phyloP scores from a whole-genome alignment of 306 rosid genomes.

The Glycine soja region DNA sequence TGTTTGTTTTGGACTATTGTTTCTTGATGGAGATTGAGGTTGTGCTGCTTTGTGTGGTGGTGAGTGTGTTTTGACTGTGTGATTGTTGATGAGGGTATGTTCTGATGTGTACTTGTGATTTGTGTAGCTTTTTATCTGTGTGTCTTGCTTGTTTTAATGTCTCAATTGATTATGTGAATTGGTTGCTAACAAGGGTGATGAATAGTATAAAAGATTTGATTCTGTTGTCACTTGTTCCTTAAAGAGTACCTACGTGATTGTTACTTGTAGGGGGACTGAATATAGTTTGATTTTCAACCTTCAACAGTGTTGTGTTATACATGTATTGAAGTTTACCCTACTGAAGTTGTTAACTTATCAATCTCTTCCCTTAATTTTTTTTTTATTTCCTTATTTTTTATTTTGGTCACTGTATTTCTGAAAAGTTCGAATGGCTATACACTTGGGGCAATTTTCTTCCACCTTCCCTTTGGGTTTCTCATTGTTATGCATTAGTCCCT shows the following conservation, averaged over 20 bases:
- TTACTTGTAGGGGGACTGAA: not conserved
- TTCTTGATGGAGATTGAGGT: not conserved
- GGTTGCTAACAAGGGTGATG: constrained; percentile 44
- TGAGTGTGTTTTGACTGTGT: constrained; percentile 1
- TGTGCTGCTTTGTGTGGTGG: constrained; percentile 10
- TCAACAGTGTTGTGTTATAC: constrained; percentile 17
- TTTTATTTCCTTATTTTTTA: not conserved
- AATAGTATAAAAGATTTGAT: constrained; percentile 29
- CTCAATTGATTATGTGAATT: constrained; percentile 40
- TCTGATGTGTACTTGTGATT: constrained; percentile 15
- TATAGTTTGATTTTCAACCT: constrained; percentile 3
- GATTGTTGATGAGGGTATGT: constrained; percentile 36
- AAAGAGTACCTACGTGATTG: constrained; percentile 1
- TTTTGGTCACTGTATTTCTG: not conserved
- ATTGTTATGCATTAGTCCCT: constrained; percentile 15
- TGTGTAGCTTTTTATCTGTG: not conserved
- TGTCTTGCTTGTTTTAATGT: constrained; percentile 40
- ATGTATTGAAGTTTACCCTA: not conserved
- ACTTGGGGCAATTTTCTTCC: not conserved
- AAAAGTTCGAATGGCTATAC: constrained; percentile 6
- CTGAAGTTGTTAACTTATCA: constrained; percentile 28
- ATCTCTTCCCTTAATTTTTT: not conserved
- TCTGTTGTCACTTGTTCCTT: constrained; percentile 32
- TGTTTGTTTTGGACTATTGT: too few relatives aligned
- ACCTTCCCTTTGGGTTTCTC: not conserved